Evolutionary conservation across 2,329 filamentous ascomycete genomes (phyloP).

Genomic region (Verticillium nonalfalfae): DNA sequence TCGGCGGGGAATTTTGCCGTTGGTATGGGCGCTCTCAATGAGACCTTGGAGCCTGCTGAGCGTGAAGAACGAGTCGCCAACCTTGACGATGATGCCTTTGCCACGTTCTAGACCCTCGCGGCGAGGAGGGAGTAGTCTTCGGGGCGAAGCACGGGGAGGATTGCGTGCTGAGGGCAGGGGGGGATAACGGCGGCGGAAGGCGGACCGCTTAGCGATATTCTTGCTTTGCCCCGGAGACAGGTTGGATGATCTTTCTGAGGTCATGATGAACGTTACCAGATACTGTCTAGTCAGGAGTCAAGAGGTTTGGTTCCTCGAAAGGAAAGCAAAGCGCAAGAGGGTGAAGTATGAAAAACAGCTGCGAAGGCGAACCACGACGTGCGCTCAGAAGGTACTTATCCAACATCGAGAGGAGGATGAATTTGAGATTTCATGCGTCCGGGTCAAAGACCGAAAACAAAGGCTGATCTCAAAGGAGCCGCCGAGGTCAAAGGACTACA

Average conservation of each 20-base stretch:
- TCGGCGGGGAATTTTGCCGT: background rate
- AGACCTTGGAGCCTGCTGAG: background rate
- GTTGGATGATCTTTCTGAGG: no score
- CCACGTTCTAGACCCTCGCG: background rate
- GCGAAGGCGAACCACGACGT: no score
- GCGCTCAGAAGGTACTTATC: no score
- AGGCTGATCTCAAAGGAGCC: background rate
- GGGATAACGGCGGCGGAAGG: background rate
- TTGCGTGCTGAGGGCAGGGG: background rate
- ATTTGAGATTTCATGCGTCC: no score
- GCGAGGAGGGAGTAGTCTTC: background rate
- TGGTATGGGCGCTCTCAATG: background rate
- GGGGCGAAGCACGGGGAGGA: background rate
- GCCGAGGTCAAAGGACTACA: no score
- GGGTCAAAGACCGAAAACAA: background rate
- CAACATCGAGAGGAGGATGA: no score
- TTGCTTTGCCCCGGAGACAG: background rate
- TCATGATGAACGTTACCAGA: background rate
- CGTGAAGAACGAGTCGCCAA: background rate
- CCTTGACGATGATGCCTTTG: background rate
- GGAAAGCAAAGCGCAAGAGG: no score
- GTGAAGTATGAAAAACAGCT: no score
- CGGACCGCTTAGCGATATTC: no score
- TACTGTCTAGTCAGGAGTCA: no score
- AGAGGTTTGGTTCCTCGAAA: no score